phyloP scores from a whole-genome alignment of 352 stramenopile species.

The Pythium myriotylum region DNA sequence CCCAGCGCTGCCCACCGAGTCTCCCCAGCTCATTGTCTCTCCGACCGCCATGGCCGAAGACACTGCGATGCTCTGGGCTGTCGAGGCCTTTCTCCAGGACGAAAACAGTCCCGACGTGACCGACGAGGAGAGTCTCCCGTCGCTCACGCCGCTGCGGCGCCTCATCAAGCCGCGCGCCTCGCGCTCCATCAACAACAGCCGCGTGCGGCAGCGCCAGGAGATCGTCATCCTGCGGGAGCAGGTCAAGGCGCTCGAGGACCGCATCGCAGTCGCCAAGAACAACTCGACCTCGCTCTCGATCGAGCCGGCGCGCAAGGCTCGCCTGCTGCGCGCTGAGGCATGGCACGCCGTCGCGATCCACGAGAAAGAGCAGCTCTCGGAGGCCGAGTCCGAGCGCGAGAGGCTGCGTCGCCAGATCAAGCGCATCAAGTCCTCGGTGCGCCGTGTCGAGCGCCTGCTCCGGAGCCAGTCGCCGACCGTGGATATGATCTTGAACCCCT shows the following conservation, averaged over 20 bases:
- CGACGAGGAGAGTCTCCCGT: neutral
- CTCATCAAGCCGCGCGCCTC: neutral
- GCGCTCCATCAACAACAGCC: neutral
- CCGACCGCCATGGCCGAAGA: neutral
- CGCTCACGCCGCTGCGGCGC: too few relatives aligned
- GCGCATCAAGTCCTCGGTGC: slow-evolving; percentile 43
- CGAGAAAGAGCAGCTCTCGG: slow-evolving; percentile 35
- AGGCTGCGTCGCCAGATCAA: slow-evolving; percentile 48
- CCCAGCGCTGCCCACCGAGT: too few relatives aligned
- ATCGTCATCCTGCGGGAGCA: too few relatives aligned
- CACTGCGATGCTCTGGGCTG: neutral
- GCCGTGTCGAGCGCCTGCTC: slow-evolving; percentile 19
- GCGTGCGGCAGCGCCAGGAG: neutral
- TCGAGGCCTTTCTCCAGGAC: neutral
- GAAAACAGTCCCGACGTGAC: neutral
- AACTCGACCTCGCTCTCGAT: neutral
- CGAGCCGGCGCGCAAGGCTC: neutral
- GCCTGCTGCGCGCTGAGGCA: neutral
- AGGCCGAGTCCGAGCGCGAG: slow-evolving; percentile 33
- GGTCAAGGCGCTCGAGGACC: too few relatives aligned
- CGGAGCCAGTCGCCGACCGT: neutral
- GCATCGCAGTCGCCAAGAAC: neutral
- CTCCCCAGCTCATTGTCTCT: too few relatives aligned
- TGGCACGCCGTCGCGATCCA: slow-evolving; percentile 44
- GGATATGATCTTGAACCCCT: neutral